A percentile compares a stretch with the other conserved stretches of the same genome.
Evolutionary conservation across 177 flowering plant species (phyloP).

Genomic region (Vitis hybrid): DNA sequence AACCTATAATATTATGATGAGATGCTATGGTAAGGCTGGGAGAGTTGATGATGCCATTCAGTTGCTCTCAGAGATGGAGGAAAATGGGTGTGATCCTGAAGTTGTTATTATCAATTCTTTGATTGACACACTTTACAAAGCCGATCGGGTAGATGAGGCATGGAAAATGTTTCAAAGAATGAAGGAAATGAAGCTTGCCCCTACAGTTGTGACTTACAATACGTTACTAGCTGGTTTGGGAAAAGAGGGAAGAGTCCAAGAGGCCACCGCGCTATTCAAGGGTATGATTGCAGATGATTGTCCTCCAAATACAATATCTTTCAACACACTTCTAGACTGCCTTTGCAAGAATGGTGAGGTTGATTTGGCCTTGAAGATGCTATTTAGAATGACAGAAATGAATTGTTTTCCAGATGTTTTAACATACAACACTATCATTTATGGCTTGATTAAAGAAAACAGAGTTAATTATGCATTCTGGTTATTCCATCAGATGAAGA

Average conservation of each 20-base stretch:
- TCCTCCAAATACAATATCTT: constrained; percentile 58
- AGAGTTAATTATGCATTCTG: constrained; percentile 65
- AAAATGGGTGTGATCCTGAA: constrained; percentile 59
- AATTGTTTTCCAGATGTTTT: constrained; percentile 67
- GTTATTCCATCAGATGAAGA: constrained; percentile 88
- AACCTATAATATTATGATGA: constrained; percentile 95
- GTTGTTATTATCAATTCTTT: constrained; percentile 68
- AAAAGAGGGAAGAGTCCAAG: constrained; percentile 61
- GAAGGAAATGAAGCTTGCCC: constrained; percentile 69
- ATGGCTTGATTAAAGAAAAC: constrained; percentile 61
- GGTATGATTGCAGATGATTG: constrained; percentile 42
- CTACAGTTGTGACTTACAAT: constrained; percentile 88
- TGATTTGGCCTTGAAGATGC: constrained; percentile 56
- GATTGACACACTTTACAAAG: constrained; percentile 80
- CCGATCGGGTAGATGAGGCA: constrained; percentile 69
- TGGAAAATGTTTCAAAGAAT: constrained; percentile 74
- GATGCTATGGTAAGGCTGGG: constrained; percentile 74
- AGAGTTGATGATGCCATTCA: constrained; percentile 73
- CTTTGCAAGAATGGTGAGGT: constrained; percentile 68
- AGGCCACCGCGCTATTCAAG: constrained; percentile 55
- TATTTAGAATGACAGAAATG: constrained; percentile 53
- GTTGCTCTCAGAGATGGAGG: constrained; percentile 65
- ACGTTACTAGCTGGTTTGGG: constrained; percentile 75
- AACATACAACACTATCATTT: constrained; percentile 83
- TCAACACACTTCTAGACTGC: constrained; percentile 61